A percentile compares a stretch with the other conserved stretches of the same genome.
Conservation (phyloP, 1,284 basidiomycete species). For the Cerrena zonata region DNA sequence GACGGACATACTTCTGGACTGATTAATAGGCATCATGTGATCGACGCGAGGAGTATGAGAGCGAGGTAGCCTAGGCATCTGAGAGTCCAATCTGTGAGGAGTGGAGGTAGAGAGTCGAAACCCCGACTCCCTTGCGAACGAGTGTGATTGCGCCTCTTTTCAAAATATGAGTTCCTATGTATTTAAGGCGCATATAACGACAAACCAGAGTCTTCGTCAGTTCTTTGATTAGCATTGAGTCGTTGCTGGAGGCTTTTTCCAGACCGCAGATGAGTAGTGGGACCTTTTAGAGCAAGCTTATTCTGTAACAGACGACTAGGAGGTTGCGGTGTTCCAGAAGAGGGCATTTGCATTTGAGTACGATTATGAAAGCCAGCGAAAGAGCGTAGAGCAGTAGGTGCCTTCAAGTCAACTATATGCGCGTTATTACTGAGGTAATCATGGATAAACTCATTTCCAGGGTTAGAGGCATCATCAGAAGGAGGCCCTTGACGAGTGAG, state of each 20-base stretch:
- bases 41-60: not conserved
- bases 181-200: not conserved
- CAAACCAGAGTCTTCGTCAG: not conserved
- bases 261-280: not conserved
- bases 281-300: conserved; percentile 4
- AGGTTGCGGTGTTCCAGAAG: not conserved
- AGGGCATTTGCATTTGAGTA: not conserved
- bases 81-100: not conserved
- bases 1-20: conserved; percentile 25
- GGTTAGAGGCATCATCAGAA: not conserved
- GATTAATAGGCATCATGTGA: conserved; percentile 3
- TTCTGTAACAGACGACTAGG: conserved; percentile 6
- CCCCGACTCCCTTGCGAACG: not conserved
- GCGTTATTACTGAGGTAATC: not conserved
- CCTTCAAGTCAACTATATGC: not conserved
- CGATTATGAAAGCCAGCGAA: not conserved
- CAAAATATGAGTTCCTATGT: not conserved
- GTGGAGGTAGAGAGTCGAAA: conserved; percentile 1
- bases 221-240: conserved; percentile 12
- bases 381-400: not conserved
- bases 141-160: not conserved
- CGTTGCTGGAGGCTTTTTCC: conserved; percentile 21
- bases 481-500: no score
- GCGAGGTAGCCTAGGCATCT: conserved; percentile 1
- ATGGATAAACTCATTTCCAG: not conserved